These are phyloP conservation scores for Cladosporium sphaerospermum DNA, from an alignment of 2,329 filamentous ascomycete genomes.

Conservation along the genomic window DNA sequence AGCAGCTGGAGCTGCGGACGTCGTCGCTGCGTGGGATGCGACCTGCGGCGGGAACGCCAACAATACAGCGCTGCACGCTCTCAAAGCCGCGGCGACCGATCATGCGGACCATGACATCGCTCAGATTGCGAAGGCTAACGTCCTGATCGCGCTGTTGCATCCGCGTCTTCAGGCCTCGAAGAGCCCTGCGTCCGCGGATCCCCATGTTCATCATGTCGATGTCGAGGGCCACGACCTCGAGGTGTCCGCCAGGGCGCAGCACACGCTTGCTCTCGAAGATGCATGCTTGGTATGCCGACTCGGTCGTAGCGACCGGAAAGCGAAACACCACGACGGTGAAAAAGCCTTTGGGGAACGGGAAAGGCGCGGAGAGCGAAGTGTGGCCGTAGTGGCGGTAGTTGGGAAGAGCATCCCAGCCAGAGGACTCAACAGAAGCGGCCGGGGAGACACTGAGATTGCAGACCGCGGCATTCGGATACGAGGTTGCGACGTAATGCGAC, in stretches of 20 bases:
- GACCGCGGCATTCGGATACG: slow-evolving; percentile 67
- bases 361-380: slow-evolving; percentile 54
- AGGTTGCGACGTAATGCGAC: slow-evolving; percentile 80
- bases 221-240: slow-evolving; percentile 74
- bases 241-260: slow-evolving; percentile 67
- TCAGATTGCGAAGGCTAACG: slow-evolving; percentile 51
- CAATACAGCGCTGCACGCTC: slow-evolving; percentile 67
- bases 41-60: slow-evolving; percentile 66
- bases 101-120: slow-evolving; percentile 55
- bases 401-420: slow-evolving; percentile 27
- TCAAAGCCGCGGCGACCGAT: slow-evolving; percentile 65
- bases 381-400: slow-evolving; percentile 75
- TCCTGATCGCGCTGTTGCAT: slow-evolving; percentile 57
- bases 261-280: slow-evolving; percentile 71
- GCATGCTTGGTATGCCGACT: slow-evolving; percentile 62
- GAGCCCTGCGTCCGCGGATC: slow-evolving; percentile 58
- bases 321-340: slow-evolving; percentile 72
- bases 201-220: slow-evolving; percentile 81
- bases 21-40: slow-evolving; percentile 36
- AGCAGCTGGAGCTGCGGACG: slow-evolving; percentile 23
- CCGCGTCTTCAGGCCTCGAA: slow-evolving; percentile 65
- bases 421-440: not conserved
- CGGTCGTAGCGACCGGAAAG: slow-evolving; percentile 65
- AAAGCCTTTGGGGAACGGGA: slow-evolving; percentile 70
- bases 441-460: slow-evolving; percentile 54